Conservation (phyloP, 805 yeast genomes). For the Candida silvatica region DNA sequence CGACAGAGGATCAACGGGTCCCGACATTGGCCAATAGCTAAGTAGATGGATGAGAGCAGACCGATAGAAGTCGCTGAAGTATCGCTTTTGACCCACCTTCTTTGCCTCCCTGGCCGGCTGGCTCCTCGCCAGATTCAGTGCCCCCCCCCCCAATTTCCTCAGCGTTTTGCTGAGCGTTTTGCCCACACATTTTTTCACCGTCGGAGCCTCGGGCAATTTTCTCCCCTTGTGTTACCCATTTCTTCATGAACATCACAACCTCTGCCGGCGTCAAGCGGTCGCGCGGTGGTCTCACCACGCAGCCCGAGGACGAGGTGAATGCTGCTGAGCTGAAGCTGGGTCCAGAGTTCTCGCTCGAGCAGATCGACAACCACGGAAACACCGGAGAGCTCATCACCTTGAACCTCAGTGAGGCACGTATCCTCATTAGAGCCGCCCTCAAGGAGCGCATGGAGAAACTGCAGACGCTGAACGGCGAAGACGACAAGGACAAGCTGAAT, state of each 20-base stretch:
- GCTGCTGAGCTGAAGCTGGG: slow-evolving; percentile 84
- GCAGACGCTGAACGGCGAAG: slow-evolving; percentile 25
- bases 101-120: too few relatives aligned
- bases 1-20: too few relatives aligned
- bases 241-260: slow-evolving; percentile 74
- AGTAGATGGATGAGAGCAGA: too few relatives aligned
- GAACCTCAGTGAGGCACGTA: slow-evolving; percentile 83
- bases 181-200: too few relatives aligned
- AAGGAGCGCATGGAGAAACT: slow-evolving; percentile 59
- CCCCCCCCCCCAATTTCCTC: too few relatives aligned
- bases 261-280: slow-evolving; percentile 82
- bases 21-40: too few relatives aligned
- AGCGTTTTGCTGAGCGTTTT: too few relatives aligned
- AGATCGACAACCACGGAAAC: slow-evolving; percentile 73
- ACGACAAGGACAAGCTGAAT: slow-evolving; percentile 11
- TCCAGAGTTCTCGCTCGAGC: slow-evolving; percentile 81
- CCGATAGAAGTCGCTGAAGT: too few relatives aligned
- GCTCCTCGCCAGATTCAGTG: too few relatives aligned
- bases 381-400: slow-evolving; percentile 72
- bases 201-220: too few relatives aligned
- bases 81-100: too few relatives aligned
- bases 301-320: slow-evolving; percentile 83
- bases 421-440: slow-evolving; percentile 83
- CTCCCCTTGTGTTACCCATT: neutral
- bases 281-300: slow-evolving; percentile 51